phyloP scores from a whole-genome alignment of 768 basidiomycete genomes.

The Saitozyma podzolica region DNA sequence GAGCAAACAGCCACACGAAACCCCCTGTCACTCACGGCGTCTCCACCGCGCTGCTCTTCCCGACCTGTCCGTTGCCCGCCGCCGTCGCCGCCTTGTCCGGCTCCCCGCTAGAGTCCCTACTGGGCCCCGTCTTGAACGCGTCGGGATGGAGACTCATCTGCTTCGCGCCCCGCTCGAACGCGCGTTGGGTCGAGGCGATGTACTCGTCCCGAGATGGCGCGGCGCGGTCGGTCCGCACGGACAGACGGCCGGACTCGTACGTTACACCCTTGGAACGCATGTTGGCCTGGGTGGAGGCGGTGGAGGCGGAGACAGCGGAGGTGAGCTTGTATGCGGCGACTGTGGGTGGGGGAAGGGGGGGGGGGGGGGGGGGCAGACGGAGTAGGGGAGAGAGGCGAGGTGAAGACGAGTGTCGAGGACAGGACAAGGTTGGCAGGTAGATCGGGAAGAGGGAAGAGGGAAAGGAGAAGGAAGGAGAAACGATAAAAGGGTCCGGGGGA shows the following conservation, averaged over 20 bases:
- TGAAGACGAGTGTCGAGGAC: no score
- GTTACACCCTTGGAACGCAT: constrained; percentile 28
- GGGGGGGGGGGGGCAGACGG: background rate
- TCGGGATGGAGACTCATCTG: constrained; percentile 37
- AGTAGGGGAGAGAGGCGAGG: background rate
- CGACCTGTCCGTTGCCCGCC: background rate
- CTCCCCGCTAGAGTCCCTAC: background rate
- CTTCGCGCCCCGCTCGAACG: constrained; percentile 38
- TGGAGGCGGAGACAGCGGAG: constrained; percentile 16
- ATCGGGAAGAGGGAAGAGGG: no score
- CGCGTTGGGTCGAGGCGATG: constrained; percentile 33
- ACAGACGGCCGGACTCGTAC: constrained; percentile 24
- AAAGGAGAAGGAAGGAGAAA: no score
- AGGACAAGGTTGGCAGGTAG: no score
- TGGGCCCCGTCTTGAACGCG: constrained; percentile 27
- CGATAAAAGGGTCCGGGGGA: no score
- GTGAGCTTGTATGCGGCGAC: constrained; percentile 21
- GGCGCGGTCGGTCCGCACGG: constrained; percentile 30
- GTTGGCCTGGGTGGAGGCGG: constrained; percentile 15
- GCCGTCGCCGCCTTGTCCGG: background rate
- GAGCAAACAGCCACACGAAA: background rate
- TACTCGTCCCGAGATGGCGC: constrained; percentile 40
- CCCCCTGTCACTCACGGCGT: constrained; percentile 19
- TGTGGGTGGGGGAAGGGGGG: background rate
- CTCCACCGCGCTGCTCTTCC: constrained; percentile 16